Evolutionary conservation across 768 basidiomycete species (phyloP), one percentile per base, ranked within the genome.

Genomic region (Xerocomus potaroensis): DNA sequence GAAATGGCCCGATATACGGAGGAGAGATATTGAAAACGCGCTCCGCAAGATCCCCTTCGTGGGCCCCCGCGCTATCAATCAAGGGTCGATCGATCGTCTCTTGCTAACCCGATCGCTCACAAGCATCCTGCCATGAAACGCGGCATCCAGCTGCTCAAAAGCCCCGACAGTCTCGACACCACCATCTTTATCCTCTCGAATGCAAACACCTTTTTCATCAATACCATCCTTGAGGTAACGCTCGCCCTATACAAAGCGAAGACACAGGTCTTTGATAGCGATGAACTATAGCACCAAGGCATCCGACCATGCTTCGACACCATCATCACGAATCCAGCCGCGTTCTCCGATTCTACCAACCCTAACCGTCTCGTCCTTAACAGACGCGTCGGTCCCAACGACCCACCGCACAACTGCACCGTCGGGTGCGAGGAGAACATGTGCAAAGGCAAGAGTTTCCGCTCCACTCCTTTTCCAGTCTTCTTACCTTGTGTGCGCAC

Each of bases 71-170:
- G 1, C 37, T 4, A 2, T 21, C 24, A 18, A 12, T 41, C 27
- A 11, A 8, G 8, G 19, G 15, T 22, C 6, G 5, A 24, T 33
- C n/a, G 15, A 31, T 7, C 23, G 11, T 5, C 11, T n/a, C n/a
- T n/a, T n/a, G n/a, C n/a, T 30, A 16, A 41, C 41, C 22, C 18
- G 27, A 37, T 45, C 27, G 4, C 22, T 7, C 24, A 34, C 4
- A 61, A 99, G 95, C 96, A 99, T 63, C 96, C 96, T 4, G 96
- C 93, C 5, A 96, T 97, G 92, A 76, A 82, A 49, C 87, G 94
- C 18, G 91, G 78, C n/a, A 82, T 95, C n/a, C 79, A 75, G 19
- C 74, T 73, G 3, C 75, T 95, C 50, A 91, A 96, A 63, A 70
- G 74, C 4, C 71, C 77, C 14, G 61, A 77, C 12, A 74, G 74